Evolutionary conservation across 176 grass and related monocot genomes (phyloP).

Genomic region (maize (Zea mays)): DNA sequence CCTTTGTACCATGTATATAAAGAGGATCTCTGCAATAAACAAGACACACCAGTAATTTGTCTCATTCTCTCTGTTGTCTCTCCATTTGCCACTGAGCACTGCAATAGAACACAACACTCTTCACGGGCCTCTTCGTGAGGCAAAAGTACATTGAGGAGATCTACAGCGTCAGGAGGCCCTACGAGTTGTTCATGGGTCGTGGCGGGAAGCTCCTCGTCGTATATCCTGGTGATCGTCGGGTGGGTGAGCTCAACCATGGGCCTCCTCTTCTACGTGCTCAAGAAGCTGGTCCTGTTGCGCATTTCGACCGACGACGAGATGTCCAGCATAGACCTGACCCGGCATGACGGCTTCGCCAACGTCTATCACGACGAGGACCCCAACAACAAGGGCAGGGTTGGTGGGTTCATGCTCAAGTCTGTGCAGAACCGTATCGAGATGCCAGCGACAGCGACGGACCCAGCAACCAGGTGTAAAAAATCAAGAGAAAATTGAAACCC

Average conservation of each 20-base stretch:
- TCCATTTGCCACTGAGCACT: too few relatives aligned
- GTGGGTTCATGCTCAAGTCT: constrained; percentile 55
- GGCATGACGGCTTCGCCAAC: constrained; percentile 70
- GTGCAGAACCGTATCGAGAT: constrained; percentile 50
- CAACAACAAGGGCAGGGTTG: constrained; percentile 38
- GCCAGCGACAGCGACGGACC: constrained; percentile 8
- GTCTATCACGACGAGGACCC: constrained; percentile 73
- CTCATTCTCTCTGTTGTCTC: too few relatives aligned
- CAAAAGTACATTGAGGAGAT: constrained; percentile 75
- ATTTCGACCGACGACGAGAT: constrained; percentile 79
- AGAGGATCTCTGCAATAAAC: too few relatives aligned
- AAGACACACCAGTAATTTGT: too few relatives aligned
- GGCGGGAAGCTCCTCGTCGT: constrained; percentile 64
- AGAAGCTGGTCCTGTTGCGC: constrained; percentile 62
- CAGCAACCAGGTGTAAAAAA: constrained; percentile 36
- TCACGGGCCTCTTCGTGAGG: constrained; percentile 79
- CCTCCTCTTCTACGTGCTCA: constrained; percentile 63
- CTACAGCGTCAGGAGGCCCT: constrained; percentile 57
- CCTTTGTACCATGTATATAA: too few relatives aligned
- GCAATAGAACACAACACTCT: too few relatives aligned
- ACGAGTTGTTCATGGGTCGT: constrained; percentile 90
- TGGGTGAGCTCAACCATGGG: constrained; percentile 85
- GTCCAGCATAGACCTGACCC: constrained; percentile 74
- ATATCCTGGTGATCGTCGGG: constrained; percentile 69
- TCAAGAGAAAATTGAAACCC: neutral